Base-by-base conservation (phyloP, 352 stramenopile species). In the Phytophthora chlamydospora region DNA sequence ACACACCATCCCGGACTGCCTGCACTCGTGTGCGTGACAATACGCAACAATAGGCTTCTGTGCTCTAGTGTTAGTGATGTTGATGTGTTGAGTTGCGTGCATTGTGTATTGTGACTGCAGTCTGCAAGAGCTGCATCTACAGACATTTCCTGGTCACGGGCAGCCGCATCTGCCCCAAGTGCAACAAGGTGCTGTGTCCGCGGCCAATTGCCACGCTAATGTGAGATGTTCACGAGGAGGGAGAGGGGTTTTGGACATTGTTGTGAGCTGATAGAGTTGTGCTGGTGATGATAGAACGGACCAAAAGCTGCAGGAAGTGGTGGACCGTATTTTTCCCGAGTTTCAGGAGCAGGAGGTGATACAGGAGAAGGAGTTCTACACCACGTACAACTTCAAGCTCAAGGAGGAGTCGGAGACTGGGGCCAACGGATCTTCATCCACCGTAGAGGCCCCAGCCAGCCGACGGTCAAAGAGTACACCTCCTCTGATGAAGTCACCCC, bases 51-150 rank as follows among this genome's bases (percentile, higher is more conserved):
- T 35, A 48, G 13, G 21, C 21, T 24, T 3, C 21, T 24, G 21
- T 24, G 21, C 21, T 24, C 21, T 39, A 24, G 29, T 14, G 27
- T 31, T 43, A 33, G 13, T 35, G 0, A 4, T 45, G 17, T n/a
- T n/a, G n/a, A n/a, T n/a, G n/a, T n/a, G n/a, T n/a, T n/a, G n/a
- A n/a, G 29, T 38, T 43, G 1, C 21, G 33, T 66, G 19, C 48
- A 45, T 40, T 9, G 0, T 14, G n/a, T 38, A 39, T 14, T 46
- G n/a, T 38, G 44, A 14, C n/a, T 12, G 4, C 35, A 93, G 83
- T 95, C 68, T 95, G 85, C 52, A 95, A 95, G 68, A 92, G 78
- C 62, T 95, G 85, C 69, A 89, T 95, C 56, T 91, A 89, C 62
- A 80, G 80, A 4, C 77, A 91, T 43, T 89, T 95, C 36, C 63